Percentiles rank a stretch among this genome's conserved stretches.
Conservation (phyloP, 192 early-diverging fungal genomes). For the Backusella westeae region DNA sequence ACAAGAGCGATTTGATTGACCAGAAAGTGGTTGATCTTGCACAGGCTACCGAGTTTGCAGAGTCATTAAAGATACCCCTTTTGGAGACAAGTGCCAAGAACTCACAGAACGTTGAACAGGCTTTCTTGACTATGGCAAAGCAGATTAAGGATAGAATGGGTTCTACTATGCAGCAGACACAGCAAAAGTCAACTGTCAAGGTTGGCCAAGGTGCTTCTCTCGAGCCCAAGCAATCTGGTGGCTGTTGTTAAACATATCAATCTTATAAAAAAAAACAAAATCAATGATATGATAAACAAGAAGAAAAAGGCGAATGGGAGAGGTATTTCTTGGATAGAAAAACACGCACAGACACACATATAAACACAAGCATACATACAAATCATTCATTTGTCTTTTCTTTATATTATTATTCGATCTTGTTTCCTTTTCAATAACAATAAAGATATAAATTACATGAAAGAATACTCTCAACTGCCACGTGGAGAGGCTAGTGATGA, state of each 20-base stretch:
- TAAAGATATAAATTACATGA: not conserved
- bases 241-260: constrained; percentile 4
- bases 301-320: not conserved
- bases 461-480: not conserved
- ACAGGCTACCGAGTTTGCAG: constrained; percentile 77
- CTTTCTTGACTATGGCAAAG: constrained; percentile 99
- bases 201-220: constrained; percentile 10
- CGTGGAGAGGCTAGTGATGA: not conserved
- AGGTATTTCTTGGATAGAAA: not conserved
- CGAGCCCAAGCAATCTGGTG: constrained; percentile 3
- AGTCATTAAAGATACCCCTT: constrained; percentile 85
- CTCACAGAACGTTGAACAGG: constrained; percentile 97
- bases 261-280: constrained; percentile 30
- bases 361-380: not conserved
- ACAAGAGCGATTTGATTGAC: constrained; percentile 90
- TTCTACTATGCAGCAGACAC: constrained; percentile 29
- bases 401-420: not conserved
- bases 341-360: not conserved
- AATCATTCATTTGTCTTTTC: not conserved
- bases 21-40: constrained; percentile 73
- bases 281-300: not conserved
- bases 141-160: constrained; percentile 95
- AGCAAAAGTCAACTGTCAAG: constrained; percentile 16
- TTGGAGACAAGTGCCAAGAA: constrained; percentile 98
- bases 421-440: not conserved